phyloP scores from a whole-genome alignment of 768 basidiomycete species.

The Cystobasidium ongulense region DNA sequence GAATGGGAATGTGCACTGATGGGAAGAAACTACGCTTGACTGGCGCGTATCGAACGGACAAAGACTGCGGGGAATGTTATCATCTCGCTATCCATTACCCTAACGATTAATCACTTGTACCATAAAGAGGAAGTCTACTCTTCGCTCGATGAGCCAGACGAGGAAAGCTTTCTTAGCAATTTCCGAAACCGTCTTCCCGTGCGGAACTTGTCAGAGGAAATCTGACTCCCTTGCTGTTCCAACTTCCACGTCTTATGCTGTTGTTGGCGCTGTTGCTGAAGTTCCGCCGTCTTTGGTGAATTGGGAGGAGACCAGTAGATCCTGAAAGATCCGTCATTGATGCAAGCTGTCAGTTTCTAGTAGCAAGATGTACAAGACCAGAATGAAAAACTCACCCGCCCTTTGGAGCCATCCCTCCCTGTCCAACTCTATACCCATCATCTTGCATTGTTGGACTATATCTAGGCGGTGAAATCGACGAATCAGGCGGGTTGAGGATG shows the following conservation, averaged over 20 bases:
- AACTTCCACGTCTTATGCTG: neutral
- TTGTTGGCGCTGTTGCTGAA: neutral
- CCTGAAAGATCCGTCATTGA: neutral
- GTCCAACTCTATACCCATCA: slow-evolving; percentile 2
- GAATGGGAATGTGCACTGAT: neutral
- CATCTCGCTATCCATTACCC: neutral
- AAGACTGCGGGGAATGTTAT: neutral
- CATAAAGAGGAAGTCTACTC: neutral
- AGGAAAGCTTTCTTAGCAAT: neutral
- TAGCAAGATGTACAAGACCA: neutral
- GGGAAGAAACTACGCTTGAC: too few species aligned
- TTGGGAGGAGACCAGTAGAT: neutral
- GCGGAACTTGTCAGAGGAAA: neutral
- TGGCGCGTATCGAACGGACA: too few species aligned
- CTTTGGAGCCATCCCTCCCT: neutral
- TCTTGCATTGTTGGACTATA: neutral
- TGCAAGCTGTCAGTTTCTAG: neutral
- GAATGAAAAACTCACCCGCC: neutral
- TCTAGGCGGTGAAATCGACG: neutral
- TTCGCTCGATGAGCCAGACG: neutral
- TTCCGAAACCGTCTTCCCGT: neutral
- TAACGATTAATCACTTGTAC: too few species aligned
- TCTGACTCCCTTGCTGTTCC: neutral
- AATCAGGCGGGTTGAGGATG: neutral
- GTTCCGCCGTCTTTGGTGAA: neutral